Base-by-base conservation (phyloP, 176 grass and related monocot genomes). In the Oryza coarctata region DNA sequence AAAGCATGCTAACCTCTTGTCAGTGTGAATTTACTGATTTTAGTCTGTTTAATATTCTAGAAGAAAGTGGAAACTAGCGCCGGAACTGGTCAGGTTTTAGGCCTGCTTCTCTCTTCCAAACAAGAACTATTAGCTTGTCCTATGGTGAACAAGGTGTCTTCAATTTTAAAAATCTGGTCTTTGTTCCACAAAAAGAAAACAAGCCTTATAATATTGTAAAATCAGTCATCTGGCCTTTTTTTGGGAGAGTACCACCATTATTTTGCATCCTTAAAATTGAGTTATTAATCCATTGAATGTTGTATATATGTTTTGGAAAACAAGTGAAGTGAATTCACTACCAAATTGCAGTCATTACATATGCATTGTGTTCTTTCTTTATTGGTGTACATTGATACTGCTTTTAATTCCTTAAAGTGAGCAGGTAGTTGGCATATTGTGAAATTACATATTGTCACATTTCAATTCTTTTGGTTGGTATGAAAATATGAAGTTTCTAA, bases 251-350 rank as follows among this genome's bases (percentile, higher is more conserved):
- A 25, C 36, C 28, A 41, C 68, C 18, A 73, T 63, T 82, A 7
- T 43, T 71, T 82, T 40, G 27, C 30, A 40, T 23, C 5, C 81
- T 82, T 77, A 11, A 29, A 63, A 10, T 77, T 68, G 29, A 62
- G 12, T 55, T 17, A 26, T 50, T 23, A 83, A 72, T 20, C 15
- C 27, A 40, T 70, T 55, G 77, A 55, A 5, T 69, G 61, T 70
- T 63, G 23, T 40, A 34, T 3, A 36, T 76, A 47, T 79, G n/a
- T 40, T 67, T 83, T 83, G 20, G 11, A 65, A 43, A 78, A 83
- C 6, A 38, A 73, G 45, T 29, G 5, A 82, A 57, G 45, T 30
- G 7, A 89, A 76, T 66, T 34, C 13, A 27, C 70, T 72, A 29
- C 43, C 12, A 31, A 61, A 41, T 71, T 50, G 17, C 31, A 65